Base-by-base conservation (phyloP, 2,329 filamentous ascomycete species). In the Trichoderma sp. region DNA sequence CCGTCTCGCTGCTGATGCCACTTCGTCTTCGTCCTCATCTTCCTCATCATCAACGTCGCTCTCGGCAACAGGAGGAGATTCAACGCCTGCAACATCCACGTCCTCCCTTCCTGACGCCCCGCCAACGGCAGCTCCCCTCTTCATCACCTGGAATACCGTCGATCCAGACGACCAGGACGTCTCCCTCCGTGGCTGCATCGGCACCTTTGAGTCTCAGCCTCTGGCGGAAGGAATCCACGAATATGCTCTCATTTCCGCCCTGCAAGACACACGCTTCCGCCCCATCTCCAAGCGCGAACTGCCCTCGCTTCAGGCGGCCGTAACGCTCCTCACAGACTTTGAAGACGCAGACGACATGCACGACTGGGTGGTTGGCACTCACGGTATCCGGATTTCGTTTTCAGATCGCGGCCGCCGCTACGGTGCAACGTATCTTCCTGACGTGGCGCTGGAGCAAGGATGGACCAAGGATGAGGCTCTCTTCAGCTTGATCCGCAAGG, bases 381-480 rank as follows among this genome's bases (percentile, higher is more conserved):
- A 99, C 79, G 96, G 96, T 3, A 84, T 98, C 59, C 89, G 94
- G 54, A 94, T 99, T 73, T 90, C 88, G 60, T 98, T 99, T 80
- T 84, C 85, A n/a, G 85, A 93, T 73, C 86, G 89, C 72, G 89
- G 89, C 18, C 86, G 89, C 60, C 87, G 91, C 58, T 93, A 93
- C 76, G 92, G 94, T 18, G 87, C 93, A 0, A 97, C 96, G 0
- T 99, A 98, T 76, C 85, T 99, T 16, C 96, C 96, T 0, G 93
- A 97, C 77, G 94, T 99, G 6, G 91, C 95, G 11, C 83, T 87
- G 1, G 96, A 99, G 83, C 96, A 98, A 78, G 94, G 93, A 18
- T 99, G 96, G 96, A 92, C 87, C 13, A 94, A 96, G 80, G 94
- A 98, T 77, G 93, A 98, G 84, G 92, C 95, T 0, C 80, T 99